Conservation (phyloP, 495 filamentous ascomycete species). For the Baudoinia panamericana region DNA sequence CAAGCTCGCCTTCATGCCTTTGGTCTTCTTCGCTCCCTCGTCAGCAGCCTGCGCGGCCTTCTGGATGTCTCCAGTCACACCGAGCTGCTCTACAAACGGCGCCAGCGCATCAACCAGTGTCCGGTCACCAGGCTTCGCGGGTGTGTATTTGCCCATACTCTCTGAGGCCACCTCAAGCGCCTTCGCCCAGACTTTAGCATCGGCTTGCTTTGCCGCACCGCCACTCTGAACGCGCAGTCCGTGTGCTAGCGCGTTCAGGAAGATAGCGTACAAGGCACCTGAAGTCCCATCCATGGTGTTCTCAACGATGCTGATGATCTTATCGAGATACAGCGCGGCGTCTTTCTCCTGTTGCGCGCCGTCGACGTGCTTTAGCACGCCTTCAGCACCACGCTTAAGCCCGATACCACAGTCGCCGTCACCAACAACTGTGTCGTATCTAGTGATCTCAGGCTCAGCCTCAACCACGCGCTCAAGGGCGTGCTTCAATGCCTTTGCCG, state of each 20-base stretch:
- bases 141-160: constrained; percentile 70
- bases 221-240: constrained; percentile 48
- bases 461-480: constrained; percentile 59
- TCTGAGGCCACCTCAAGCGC: constrained; percentile 59
- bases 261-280: constrained; percentile 89
- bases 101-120: constrained; percentile 83
- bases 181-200: constrained; percentile 52
- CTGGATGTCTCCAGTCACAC: constrained; percentile 46
- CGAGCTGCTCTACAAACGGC: constrained; percentile 68
- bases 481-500: constrained; percentile 48
- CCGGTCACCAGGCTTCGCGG: constrained; percentile 75
- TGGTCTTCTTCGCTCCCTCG: constrained; percentile 67
- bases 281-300: constrained; percentile 90
- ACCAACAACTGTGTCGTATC: constrained; percentile 82
- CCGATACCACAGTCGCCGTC: constrained; percentile 94
- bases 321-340: constrained; percentile 53
- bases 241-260: constrained; percentile 77
- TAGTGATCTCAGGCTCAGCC: constrained; percentile 73
- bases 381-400: constrained; percentile 78
- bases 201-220: constrained; percentile 35
- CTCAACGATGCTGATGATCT: constrained; percentile 75
- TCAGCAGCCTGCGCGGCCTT: constrained; percentile 62
- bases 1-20: constrained; percentile 78
- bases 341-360: constrained; percentile 49
- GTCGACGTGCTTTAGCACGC: constrained; percentile 45